These are phyloP conservation scores for Backusella liffmaniae DNA, from an alignment of 192 early-diverging fungal genomes.

Conservation along the genomic window DNA sequence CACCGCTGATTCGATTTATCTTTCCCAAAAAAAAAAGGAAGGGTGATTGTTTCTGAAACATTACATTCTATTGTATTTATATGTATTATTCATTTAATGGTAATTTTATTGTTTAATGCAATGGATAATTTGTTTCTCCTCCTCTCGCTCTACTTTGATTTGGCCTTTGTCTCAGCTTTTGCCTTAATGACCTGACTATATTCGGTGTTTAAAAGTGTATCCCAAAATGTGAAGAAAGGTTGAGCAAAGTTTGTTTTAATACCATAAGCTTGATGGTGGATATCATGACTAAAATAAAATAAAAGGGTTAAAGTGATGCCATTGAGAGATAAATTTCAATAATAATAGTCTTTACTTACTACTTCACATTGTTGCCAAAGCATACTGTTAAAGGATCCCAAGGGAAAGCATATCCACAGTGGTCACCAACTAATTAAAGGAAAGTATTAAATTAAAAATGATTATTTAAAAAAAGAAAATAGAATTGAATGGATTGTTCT, in stretches of 20 bases:
- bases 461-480: not conserved
- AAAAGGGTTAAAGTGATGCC: not conserved
- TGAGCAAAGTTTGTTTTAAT: conserved; percentile 62
- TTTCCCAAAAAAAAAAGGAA: not conserved
- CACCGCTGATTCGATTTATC: not conserved
- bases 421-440: conserved; percentile 61
- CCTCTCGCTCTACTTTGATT: not conserved
- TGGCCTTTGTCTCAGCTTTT: conserved; percentile 4
- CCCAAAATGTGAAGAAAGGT: conserved; percentile 85
- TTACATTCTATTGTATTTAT: not conserved
- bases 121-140: not conserved
- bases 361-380: conserved; percentile 69
- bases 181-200: conserved; percentile 14
- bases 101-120: not conserved
- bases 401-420: conserved; percentile 76
- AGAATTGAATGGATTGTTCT: not conserved
- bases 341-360: conserved; percentile 49
- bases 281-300: conserved; percentile 47
- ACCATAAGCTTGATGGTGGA: conserved; percentile 58
- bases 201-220: conserved; percentile 48
- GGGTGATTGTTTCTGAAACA: not conserved
- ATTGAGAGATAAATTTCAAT: not conserved
- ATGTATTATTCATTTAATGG: not conserved
- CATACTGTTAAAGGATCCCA: conserved; percentile 68
- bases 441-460: not conserved